phyloP scores from a whole-genome alignment of 2,329 filamentous ascomycete species.

The Pseudopithomyces maydicus region DNA sequence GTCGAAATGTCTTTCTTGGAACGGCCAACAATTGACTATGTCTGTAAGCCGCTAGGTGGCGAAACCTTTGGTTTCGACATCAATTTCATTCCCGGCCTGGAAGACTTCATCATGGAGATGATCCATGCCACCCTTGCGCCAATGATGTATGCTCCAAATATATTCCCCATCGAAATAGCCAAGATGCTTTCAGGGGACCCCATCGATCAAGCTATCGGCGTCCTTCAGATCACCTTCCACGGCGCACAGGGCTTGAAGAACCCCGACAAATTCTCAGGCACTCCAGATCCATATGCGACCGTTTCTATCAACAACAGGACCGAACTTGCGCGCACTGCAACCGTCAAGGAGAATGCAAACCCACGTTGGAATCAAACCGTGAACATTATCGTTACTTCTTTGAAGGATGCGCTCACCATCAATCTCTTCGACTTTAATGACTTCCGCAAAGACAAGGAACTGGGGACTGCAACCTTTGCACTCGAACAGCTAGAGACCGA shows the following conservation, averaged over 20 bases:
- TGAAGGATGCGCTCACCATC: constrained; percentile 85
- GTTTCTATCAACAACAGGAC: constrained; percentile 84
- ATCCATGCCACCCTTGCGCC: constrained; percentile 92
- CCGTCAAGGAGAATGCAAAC: constrained; percentile 79
- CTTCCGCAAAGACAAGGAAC: constrained; percentile 92
- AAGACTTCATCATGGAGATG: constrained; percentile 92
- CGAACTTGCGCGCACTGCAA: constrained; percentile 87
- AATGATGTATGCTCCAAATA: constrained; percentile 98
- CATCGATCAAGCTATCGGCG: constrained; percentile 94
- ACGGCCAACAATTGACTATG: constrained; percentile 88
- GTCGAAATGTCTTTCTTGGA: constrained; percentile 95
- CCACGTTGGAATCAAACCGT: constrained; percentile 97
- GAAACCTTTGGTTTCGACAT: constrained; percentile 97
- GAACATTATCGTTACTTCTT: constrained; percentile 90
- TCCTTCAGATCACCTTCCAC: constrained; percentile 88
- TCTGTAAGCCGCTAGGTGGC: constrained; percentile 95
- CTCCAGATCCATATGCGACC: constrained; percentile 85
- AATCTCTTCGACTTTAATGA: constrained; percentile 93
- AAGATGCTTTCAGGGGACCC: constrained; percentile 96
- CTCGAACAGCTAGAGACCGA: constrained; percentile 82
- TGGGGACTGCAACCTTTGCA: constrained; percentile 83
- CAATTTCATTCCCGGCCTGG: constrained; percentile 96
- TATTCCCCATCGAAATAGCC: constrained; percentile 97
- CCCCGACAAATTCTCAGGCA: constrained; percentile 88
- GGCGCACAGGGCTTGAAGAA: constrained; percentile 94